Evolutionary conservation across 2,329 filamentous ascomycete genomes (phyloP), one percentile per base, ranked within the genome.

Genomic region (Penicillium glabrum): DNA sequence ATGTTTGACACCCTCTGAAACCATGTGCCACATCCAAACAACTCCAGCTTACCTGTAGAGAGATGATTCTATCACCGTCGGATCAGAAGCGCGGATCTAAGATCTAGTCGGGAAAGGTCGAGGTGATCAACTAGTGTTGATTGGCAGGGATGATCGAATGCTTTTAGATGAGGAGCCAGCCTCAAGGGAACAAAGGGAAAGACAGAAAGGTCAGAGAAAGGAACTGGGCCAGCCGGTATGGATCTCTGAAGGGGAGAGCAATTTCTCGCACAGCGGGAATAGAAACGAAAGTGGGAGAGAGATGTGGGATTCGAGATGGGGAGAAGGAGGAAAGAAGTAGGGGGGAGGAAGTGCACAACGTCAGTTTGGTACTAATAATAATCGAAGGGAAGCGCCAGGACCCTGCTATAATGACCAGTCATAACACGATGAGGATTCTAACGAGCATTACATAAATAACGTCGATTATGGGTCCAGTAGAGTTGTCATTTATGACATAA

Each of bases 181-280:
- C 73, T 75, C 72, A 59, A 56, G 51, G 35, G 56, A 55, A 67
- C 59, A 67, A 67, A 67, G 63, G 61, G 58, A 65, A 67, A 59
- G 61, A 67, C 57, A 61, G 33, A 62, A 55, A 60, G 66, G 67
- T 57, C 45, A 61, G 60, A 65, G 64, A 65, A 33, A 46, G 61
- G 66, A 62, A 71, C 67, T 69, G 69, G 72, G 66, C 72, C 72
- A 71, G 72, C 72, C 71, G 64, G 63, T 67, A 65, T 60, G 60
- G 63, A 29, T 64, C 69, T 70, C 67, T 69, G 64, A 54, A 57
- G 60, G 60, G 61, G 29, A 33, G 23, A 27, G 63, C 60, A 52
- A 46, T 53, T 66, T 60, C 64, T 69, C 71, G 69, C 68, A 69
- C 70, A 71, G 71, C 70, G 72, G 71, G 70, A 69, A 61, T 60